phyloP scores from a whole-genome alignment of 116 monocot species.

The Posidonia oceanica region DNA sequence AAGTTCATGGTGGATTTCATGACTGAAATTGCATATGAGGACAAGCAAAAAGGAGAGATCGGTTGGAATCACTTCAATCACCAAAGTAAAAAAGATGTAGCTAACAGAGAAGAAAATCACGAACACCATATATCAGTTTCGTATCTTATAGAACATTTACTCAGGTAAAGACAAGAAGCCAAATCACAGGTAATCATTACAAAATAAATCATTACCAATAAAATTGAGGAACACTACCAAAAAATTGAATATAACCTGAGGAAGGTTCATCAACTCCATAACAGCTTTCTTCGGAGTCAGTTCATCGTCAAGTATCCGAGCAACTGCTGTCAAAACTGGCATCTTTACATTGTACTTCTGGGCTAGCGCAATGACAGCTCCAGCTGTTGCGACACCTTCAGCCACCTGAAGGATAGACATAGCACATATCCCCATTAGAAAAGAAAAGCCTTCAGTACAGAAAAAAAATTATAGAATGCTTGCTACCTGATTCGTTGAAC shows the following conservation, averaged over 20 bases:
- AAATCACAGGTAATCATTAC: no score
- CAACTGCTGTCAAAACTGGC: slow-evolving; percentile 94
- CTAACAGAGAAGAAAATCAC: no score
- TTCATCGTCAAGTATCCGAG: slow-evolving; percentile 88
- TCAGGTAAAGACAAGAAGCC: no score
- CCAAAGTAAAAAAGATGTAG: no score
- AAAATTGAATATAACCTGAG: slow-evolving; percentile 45
- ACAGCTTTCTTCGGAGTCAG: slow-evolving; percentile 91
- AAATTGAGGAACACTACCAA: not conserved
- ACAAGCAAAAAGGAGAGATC: no score
- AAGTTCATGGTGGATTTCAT: no score
- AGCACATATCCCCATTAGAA: not conserved
- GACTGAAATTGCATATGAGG: no score
- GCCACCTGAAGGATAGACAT: slow-evolving; percentile 43
- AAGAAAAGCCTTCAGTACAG: not conserved
- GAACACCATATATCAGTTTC: no score
- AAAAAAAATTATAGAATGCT: not conserved
- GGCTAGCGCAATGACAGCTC: slow-evolving; percentile 90
- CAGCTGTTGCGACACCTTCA: slow-evolving; percentile 99
- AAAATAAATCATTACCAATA: no score
- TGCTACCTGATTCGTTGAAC: slow-evolving; percentile 82
- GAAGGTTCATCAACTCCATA: slow-evolving; percentile 91
- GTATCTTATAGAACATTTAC: no score
- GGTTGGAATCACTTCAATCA: no score
- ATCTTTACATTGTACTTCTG: slow-evolving; percentile 94